These are phyloP conservation scores for Aspergillus sp. DNA, from an alignment of 2,329 filamentous ascomycete species.

Conservation along the genomic window DNA sequence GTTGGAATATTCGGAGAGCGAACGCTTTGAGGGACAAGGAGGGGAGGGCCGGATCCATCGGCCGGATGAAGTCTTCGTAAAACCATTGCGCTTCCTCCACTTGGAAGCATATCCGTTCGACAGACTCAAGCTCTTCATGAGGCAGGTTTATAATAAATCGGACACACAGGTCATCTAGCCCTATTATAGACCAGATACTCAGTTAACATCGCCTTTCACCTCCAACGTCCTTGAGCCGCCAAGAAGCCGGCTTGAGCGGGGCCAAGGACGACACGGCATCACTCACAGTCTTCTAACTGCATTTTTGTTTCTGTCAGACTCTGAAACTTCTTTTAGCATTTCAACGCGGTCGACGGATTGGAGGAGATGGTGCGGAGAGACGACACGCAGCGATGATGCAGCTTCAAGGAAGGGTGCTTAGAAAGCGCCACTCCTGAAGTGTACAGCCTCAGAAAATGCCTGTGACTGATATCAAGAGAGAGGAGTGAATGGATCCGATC, in stretches of 20 bases:
- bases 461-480: not conserved
- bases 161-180: constrained; percentile 95
- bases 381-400: constrained; percentile 15
- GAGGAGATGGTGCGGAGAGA: constrained; percentile 13
- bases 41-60: constrained; percentile 74
- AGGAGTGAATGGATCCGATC: constrained; percentile 1
- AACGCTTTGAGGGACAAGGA: constrained; percentile 80
- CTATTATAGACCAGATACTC: constrained; percentile 37
- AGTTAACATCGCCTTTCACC: constrained; percentile 15
- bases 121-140: constrained; percentile 77
- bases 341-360: constrained; percentile 33
- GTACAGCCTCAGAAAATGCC: constrained; percentile 5
- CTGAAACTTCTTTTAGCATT: constrained; percentile 55
- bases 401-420: constrained; percentile 22
- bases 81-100: constrained; percentile 99
- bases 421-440: constrained; percentile 20
- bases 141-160: constrained; percentile 98
- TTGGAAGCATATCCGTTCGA: constrained; percentile 95
- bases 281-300: constrained; percentile 81
- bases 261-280: not conserved
- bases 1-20: constrained; percentile 83
- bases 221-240: not conserved
- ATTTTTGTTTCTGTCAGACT: constrained; percentile 71
- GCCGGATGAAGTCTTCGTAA: constrained; percentile 98
- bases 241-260: not conserved